Conservation (phyloP, 345 rosid genomes). For the Acer negundo region DNA sequence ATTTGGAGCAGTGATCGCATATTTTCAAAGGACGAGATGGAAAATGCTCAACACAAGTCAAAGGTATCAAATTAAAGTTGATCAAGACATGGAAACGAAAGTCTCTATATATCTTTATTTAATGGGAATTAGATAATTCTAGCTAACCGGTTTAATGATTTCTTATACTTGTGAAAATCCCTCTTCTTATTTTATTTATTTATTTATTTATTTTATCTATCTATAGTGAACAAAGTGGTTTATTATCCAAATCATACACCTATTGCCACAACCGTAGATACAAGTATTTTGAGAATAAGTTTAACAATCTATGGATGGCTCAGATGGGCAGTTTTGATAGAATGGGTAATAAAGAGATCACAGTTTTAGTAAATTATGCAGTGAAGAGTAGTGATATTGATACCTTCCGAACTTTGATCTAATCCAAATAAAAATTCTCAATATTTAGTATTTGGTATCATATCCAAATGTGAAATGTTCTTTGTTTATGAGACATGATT, state of each 20-base stretch:
- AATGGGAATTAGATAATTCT: no score
- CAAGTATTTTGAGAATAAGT: not conserved
- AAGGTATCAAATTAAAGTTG: not conserved
- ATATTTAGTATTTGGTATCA: no score
- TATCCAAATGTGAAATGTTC: no score
- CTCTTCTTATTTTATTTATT: not conserved
- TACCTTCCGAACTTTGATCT: not conserved
- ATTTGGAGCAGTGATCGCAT: not conserved
- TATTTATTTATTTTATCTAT: not conserved
- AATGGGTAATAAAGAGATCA: no score
- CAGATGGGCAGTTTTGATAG: no score
- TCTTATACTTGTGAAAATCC: not conserved
- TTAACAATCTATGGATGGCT: not conserved
- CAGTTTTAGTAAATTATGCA: no score
- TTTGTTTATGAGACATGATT: no score
- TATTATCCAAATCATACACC: not conserved
- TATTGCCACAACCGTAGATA: not conserved
- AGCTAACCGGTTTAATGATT: not conserved
- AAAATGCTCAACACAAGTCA: not conserved
- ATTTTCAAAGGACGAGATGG: not conserved
- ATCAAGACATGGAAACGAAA: not conserved
- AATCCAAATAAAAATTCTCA: no score
- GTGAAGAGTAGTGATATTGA: not conserved
- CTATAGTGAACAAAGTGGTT: not conserved
- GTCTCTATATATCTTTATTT: no score